A percentile compares a stretch with the other conserved stretches of the same genome.
Evolutionary conservation across 192 early-diverging fungal genomes (phyloP).

Genomic region (Chytriomyces confervae): DNA sequence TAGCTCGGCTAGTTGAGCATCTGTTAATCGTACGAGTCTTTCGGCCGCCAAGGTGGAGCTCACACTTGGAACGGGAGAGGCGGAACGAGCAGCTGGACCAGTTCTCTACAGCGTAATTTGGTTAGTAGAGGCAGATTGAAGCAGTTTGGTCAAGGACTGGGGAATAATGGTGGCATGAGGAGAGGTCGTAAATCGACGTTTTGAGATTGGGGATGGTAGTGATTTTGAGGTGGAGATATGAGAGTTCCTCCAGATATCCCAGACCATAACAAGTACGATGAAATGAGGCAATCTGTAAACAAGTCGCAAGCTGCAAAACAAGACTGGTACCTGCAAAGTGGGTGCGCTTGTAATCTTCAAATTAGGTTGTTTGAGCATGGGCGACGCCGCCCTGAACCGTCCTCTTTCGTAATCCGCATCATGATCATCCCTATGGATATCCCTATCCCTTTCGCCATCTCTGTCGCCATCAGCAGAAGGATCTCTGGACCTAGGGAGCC

Average conservation of each 20-base stretch:
- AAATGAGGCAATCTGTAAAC: background rate
- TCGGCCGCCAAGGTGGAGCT: constrained; percentile 37
- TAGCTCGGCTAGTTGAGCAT: constrained; percentile 37
- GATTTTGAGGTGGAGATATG: no score
- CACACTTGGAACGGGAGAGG: constrained; percentile 31
- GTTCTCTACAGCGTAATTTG: background rate
- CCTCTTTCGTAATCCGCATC: no score
- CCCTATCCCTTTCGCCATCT: background rate
- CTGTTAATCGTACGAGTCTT: constrained; percentile 31
- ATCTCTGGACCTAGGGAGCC: background rate
- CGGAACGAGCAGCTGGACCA: constrained; percentile 16
- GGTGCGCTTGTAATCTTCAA: background rate
- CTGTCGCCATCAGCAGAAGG: background rate
- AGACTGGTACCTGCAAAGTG: background rate
- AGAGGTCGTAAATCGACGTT: background rate
- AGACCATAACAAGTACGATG: background rate
- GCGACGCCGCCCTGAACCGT: background rate
- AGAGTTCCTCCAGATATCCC: background rate
- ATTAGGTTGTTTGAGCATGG: background rate
- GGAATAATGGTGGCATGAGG: background rate
- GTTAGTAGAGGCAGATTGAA: background rate
- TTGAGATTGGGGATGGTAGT: background rate
- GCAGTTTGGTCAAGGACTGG: background rate
- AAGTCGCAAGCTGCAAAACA: no score
- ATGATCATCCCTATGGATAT: no score